phyloP scores from a whole-genome alignment of 306 rosid genomes.

The Alnus rubra region DNA sequence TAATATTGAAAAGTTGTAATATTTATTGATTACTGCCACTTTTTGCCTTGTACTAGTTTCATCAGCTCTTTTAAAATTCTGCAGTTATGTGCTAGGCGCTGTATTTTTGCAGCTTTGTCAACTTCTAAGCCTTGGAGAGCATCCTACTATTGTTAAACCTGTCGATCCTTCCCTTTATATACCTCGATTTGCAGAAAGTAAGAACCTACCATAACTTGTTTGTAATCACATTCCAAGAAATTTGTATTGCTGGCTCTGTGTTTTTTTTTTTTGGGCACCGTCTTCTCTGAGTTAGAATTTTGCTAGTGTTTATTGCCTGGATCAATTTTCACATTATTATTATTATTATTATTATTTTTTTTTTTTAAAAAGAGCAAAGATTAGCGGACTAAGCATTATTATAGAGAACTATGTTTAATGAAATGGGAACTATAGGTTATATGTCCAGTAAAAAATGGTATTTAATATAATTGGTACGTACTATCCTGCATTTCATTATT shows the following conservation, averaged over 20 bases:
- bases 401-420: not conserved
- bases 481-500: not conserved
- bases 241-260: not conserved
- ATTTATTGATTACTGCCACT: no score
- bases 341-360: no score
- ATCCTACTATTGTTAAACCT: constrained; percentile 64
- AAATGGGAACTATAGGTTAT: not conserved
- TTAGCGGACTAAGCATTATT: not conserved
- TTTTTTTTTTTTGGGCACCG: not conserved
- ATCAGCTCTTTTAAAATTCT: constrained; percentile 13
- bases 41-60: not conserved
- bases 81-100: constrained; percentile 76
- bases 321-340: no score
- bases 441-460: not conserved
- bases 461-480: not conserved
- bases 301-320: not conserved
- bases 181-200: constrained; percentile 61
- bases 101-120: constrained; percentile 83
- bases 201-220: constrained; percentile 27
- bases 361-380: not conserved
- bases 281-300: not conserved
- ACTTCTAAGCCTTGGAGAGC: constrained; percentile 66
- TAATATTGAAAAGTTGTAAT: not conserved
- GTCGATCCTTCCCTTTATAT: constrained; percentile 85
- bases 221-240: constrained; percentile 13